phyloP scores from a whole-genome alignment of 805 yeast genomes.

The Candida ficus region DNA sequence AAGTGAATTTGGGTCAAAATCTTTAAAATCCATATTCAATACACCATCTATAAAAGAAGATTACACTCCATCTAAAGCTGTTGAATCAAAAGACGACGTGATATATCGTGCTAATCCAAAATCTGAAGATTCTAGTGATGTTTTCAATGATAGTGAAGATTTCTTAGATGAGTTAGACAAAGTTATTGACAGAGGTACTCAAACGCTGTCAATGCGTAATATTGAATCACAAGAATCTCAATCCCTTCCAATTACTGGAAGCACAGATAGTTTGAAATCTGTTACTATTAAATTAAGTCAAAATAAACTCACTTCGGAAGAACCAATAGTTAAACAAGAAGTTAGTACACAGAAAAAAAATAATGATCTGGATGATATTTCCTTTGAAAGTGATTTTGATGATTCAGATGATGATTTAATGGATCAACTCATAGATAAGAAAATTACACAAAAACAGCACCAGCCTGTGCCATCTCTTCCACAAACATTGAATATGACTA shows the following conservation, averaged over 20 bases:
- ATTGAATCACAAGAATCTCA: neutral
- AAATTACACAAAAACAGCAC: conserved; percentile 7
- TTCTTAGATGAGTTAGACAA: conserved; percentile 17
- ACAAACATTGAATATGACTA: conserved; percentile 7
- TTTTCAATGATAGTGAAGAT: conserved; percentile 24
- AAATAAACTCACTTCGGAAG: neutral
- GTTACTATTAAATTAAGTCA: conserved; percentile 6
- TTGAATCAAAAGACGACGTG: neutral
- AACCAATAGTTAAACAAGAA: no score
- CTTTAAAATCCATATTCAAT: conserved; percentile 7
- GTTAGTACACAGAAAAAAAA: neutral
- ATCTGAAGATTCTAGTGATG: conserved; percentile 19
- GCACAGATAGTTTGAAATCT: neutral
- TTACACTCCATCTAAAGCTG: conserved; percentile 15
- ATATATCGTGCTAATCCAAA: neutral
- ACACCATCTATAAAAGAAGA: neutral
- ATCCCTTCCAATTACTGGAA: neutral
- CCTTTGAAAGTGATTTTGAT: conserved; percentile 5
- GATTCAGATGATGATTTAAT: conserved; percentile 20
- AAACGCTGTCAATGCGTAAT: neutral
- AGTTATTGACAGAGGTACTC: conserved; percentile 5
- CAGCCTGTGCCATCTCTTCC: neutral
- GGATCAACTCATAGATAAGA: conserved; percentile 13
- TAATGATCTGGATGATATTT: conserved; percentile 10
- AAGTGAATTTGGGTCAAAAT: conserved; percentile 5